phyloP scores from a whole-genome alignment of 1,284 basidiomycete genomes.

The Lentinula novae-zelandiae region DNA sequence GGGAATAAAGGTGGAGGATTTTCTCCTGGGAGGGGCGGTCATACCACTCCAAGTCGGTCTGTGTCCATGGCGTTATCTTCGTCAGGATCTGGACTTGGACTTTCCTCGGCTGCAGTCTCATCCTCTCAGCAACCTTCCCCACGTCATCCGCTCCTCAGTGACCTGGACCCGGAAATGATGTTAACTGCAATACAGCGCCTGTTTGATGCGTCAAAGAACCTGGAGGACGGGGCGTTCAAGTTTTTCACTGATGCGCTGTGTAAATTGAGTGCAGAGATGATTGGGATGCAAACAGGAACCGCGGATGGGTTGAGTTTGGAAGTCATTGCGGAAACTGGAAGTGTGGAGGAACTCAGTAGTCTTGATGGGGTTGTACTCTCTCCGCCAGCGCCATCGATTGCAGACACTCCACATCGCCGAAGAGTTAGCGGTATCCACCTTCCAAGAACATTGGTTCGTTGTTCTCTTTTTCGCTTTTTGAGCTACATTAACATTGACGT shows the following conservation, averaged over 20 bases:
- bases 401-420: conserved; percentile 52
- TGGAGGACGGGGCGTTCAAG: conserved; percentile 82
- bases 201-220: conserved; percentile 79
- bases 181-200: conserved; percentile 71
- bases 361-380: conserved; percentile 29
- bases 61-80: conserved; percentile 27
- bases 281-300: conserved; percentile 68
- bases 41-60: conserved; percentile 6
- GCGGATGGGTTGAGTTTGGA: conserved; percentile 22
- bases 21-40: not conserved
- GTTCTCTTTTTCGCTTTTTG: conserved; percentile 7
- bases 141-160: conserved; percentile 63
- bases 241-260: conserved; percentile 83
- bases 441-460: conserved; percentile 67
- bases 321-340: conserved; percentile 34
- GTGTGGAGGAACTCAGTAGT: conserved; percentile 38
- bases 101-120: not conserved
- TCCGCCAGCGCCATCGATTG: conserved; percentile 26
- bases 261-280: conserved; percentile 84
- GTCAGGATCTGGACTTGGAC: conserved; percentile 1
- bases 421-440: conserved; percentile 84
- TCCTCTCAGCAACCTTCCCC: conserved; percentile 7
- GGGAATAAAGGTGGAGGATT: not conserved
- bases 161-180: conserved; percentile 74
- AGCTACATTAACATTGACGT: not conserved